Evolutionary conservation across 1,139 yeast species (phyloP).

Genomic region (Trichomonascaceae sp.): DNA sequence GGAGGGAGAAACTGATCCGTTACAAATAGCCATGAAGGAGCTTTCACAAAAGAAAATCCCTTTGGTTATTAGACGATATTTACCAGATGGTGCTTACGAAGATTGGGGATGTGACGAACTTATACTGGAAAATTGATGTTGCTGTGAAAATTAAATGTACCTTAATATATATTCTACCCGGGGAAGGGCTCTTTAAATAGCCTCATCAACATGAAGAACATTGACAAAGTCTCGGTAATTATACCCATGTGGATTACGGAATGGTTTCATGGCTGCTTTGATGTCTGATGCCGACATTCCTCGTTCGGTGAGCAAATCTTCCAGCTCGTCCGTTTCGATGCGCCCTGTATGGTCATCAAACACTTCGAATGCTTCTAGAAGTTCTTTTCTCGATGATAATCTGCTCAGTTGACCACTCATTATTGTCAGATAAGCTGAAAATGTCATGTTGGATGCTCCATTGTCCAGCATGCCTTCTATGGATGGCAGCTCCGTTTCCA

Average conservation of each 20-base stretch:
- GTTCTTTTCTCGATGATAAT: constrained; percentile 55
- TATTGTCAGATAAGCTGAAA: constrained; percentile 62
- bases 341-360: constrained; percentile 41
- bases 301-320: constrained; percentile 42
- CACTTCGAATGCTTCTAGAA: constrained; percentile 56
- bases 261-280: constrained; percentile 48
- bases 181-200: neutral
- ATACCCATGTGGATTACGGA: constrained; percentile 50
- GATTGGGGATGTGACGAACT: constrained; percentile 99
- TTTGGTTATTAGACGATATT: constrained; percentile 85
- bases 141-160: neutral
- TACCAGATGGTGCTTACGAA: constrained; percentile 95
- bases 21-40: constrained; percentile 96
- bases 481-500: constrained; percentile 36
- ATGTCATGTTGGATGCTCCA: constrained; percentile 58
- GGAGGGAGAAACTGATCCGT: constrained; percentile 99
- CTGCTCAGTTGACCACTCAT: constrained; percentile 57
- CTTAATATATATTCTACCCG: neutral
- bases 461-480: constrained; percentile 39
- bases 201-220: neutral
- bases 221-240: constrained; percentile 42
- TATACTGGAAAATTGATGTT: constrained; percentile 65
- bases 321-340: constrained; percentile 48
- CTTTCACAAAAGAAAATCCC: constrained; percentile 93
- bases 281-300: constrained; percentile 51